Evolutionary conservation across 106 monocot species (phyloP), one percentile per base, ranked within the genome.

Genomic region (Dendrobium chrysotoxum): DNA sequence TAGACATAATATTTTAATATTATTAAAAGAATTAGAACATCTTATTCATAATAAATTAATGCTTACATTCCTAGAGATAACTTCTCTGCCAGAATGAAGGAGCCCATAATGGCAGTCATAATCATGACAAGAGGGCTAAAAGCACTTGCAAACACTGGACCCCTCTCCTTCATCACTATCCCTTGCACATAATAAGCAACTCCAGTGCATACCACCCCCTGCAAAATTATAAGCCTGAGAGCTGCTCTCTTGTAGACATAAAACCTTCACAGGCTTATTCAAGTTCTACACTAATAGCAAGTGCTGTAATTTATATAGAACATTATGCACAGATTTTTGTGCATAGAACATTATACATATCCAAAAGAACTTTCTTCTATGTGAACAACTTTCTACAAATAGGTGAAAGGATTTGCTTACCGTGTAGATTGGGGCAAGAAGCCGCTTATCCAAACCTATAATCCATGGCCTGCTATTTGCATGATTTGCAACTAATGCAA

Each of bases 371-470:
- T 50, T 50, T 50, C 50, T 12, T 50, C 50, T 50, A 13, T 50
- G 2, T 15, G 13, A 10, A 50, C 50, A 50, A 13, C 12, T 50
- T 13, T 50, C 42, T 13, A 50, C 68, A 70, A 28, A 18, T 40
- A 40, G 7, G 11, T 45, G 45, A 5, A 18, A 72, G 4, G 39
- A 39, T 18, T 31, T 15, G 72, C 50, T 66, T 82, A 82, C 82
- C 20, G 77, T 67, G 31, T 76, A 82, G 68, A 53, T 47, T 7
- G 45, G 28, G 30, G 68, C 9, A 13, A 82, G 10, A 5, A 82
- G 82, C 67, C 75, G 67, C 28, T 41, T 65, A 25, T 82, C 76
- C 82, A 66, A 82, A 53, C 82, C 82, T 21, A 82, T n/a, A 10
- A 68, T 57, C 82, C 82, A 82, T 23, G 77, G 68, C 30, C 5